Percentiles rank a stretch among this genome's conserved stretches.
Conservation (phyloP, 2,329 filamentous ascomycete genomes). For the Trichoderma sp. region DNA sequence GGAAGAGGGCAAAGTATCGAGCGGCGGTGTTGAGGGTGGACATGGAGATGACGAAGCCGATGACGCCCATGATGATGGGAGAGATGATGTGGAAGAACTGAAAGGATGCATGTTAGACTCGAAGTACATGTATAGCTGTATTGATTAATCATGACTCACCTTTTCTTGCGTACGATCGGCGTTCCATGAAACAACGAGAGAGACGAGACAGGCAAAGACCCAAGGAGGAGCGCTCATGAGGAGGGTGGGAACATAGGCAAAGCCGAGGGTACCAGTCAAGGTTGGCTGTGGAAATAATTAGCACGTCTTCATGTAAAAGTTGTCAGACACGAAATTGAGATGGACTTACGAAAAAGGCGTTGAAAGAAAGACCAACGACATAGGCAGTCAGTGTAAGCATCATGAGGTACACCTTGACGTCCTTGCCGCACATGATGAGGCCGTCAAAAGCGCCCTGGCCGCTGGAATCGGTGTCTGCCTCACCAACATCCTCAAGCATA, state of each 20-base stretch:
- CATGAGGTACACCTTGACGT: constrained; percentile 64
- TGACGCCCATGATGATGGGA: constrained; percentile 54
- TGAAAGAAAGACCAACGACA: constrained; percentile 60
- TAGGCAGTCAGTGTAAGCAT: constrained; percentile 64
- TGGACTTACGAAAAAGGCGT: constrained; percentile 55
- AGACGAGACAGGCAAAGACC: constrained; percentile 60
- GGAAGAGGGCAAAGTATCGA: constrained; percentile 62
- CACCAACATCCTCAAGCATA: constrained; percentile 59
- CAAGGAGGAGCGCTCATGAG: constrained; percentile 61
- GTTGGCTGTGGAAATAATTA: constrained; percentile 42
- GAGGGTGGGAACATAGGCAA: constrained; percentile 53
- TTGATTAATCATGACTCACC: constrained; percentile 34
- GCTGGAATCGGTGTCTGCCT: constrained; percentile 54
- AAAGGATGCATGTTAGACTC: background rate
- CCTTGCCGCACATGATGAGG: constrained; percentile 60
- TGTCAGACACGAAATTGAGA: background rate
- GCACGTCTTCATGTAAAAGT: background rate
- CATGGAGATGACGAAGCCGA: constrained; percentile 63
- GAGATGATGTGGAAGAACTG: constrained; percentile 59
- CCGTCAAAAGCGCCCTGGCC: constrained; percentile 56
- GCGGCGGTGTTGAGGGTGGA: constrained; percentile 56
- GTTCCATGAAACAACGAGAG: constrained; percentile 56
- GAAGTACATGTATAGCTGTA: background rate
- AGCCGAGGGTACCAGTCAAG: constrained; percentile 56
- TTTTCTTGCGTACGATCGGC: constrained; percentile 58